Percentiles rank a stretch among this genome's conserved stretches.
These are phyloP conservation scores for Zygosaccharomyces rouxii DNA, from an alignment of 805 yeast genomes.

Conservation along the genomic window DNA sequence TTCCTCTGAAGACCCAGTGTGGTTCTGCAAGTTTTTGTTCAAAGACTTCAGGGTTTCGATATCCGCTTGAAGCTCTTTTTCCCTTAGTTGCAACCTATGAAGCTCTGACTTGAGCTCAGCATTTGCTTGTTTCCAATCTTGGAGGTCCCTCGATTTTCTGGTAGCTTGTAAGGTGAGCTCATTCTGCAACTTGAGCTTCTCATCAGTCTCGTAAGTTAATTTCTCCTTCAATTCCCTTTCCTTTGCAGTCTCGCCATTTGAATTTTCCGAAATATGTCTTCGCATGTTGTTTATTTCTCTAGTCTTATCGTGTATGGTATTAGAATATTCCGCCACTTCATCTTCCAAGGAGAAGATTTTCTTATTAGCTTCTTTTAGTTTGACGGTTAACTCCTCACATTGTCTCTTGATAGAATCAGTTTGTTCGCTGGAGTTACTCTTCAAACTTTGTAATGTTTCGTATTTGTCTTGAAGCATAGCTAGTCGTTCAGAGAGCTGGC, in stretches of 20 bases:
- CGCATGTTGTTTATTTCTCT: slow-evolving; percentile 74
- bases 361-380: slow-evolving; percentile 58
- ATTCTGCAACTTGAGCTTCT: slow-evolving; percentile 55
- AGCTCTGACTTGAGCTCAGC: slow-evolving; percentile 39
- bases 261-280: slow-evolving; percentile 61
- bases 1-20: slow-evolving; percentile 25
- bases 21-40: slow-evolving; percentile 30
- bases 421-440: slow-evolving; percentile 40
- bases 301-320: slow-evolving; percentile 71
- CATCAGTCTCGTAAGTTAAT: slow-evolving; percentile 50
- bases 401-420: slow-evolving; percentile 55
- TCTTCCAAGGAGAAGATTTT: slow-evolving; percentile 69
- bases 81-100: slow-evolving; percentile 38
- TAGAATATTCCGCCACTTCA: slow-evolving; percentile 72
- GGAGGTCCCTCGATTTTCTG: slow-evolving; percentile 61
- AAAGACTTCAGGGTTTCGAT: slow-evolving; percentile 30
- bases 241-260: slow-evolving; percentile 49
- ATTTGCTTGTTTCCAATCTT: slow-evolving; percentile 49
- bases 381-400: slow-evolving; percentile 65
- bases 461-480: slow-evolving; percentile 38
- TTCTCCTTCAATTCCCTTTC: slow-evolving; percentile 54
- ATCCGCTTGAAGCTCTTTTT: slow-evolving; percentile 29
- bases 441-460: slow-evolving; percentile 36
- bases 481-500: slow-evolving; percentile 40
- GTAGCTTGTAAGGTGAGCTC: slow-evolving; percentile 47